These are phyloP conservation scores for Andrographis paniculata DNA, from an alignment of 305 asterid species.

Conservation along the genomic window DNA sequence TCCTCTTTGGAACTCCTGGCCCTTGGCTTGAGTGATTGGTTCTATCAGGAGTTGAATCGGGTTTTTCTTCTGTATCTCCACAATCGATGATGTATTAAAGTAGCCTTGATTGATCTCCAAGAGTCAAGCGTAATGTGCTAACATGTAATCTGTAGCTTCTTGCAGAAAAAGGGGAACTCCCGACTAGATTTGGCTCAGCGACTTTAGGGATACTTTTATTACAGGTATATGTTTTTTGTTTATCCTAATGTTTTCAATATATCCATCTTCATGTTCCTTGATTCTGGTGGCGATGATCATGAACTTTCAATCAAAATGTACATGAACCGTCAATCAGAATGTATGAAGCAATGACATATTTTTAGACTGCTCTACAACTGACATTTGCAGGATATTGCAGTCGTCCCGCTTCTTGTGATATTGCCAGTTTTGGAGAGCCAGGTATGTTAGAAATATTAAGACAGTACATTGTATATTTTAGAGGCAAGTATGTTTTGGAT, in stretches of 20 bases:
- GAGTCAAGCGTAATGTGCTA: constrained; percentile 25
- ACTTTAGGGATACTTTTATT: constrained; percentile 90
- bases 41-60: too few species aligned
- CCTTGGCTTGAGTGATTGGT: too few species aligned
- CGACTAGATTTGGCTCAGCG: constrained; percentile 97
- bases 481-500: too few species aligned
- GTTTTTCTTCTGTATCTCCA: too few species aligned
- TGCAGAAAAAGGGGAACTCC: constrained; percentile 98
- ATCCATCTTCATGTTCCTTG: too few species aligned
- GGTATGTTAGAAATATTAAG: constrained; percentile 38
- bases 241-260: constrained; percentile 15
- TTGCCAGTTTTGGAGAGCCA: constrained; percentile 95
- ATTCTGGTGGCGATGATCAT: constrained; percentile 24
- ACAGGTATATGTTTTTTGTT: constrained; percentile 47
- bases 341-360: constrained; percentile 31
- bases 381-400: constrained; percentile 91
- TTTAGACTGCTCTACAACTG: constrained; percentile 27
- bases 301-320: too few species aligned
- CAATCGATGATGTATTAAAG: constrained; percentile 5
- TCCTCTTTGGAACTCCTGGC: too few species aligned
- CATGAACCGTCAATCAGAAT: too few species aligned
- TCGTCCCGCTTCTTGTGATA: constrained; percentile 95
- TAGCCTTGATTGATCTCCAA: constrained; percentile 8
- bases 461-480: constrained; percentile 4
- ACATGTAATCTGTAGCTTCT: constrained; percentile 64